A percentile compares a stretch with the other conserved stretches of the same genome.
Evolutionary conservation across 2,329 filamentous ascomycete species (phyloP).

Genomic region (Ustilaginoidea virens): DNA sequence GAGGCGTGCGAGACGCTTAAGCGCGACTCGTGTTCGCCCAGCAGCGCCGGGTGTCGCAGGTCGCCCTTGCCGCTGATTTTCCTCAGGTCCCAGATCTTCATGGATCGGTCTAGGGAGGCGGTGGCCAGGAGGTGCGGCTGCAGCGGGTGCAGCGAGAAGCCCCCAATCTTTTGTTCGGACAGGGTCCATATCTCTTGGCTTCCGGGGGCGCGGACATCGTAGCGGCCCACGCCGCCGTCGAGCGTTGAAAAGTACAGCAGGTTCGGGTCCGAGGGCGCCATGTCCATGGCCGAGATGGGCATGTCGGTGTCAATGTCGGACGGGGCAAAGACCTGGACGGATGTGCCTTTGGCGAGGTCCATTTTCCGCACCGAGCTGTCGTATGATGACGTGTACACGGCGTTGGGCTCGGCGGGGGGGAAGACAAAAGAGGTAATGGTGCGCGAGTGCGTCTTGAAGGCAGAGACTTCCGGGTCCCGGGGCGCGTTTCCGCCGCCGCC

Average conservation of each 20-base stretch:
- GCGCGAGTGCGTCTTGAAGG: slow-evolving; percentile 76
- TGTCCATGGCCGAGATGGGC: slow-evolving; percentile 72
- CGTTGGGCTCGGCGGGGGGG: slow-evolving; percentile 54
- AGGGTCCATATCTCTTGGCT: slow-evolving; percentile 55
- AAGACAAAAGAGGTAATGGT: slow-evolving; percentile 81
- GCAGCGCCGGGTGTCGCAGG: slow-evolving; percentile 44
- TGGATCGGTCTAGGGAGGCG: slow-evolving; percentile 72
- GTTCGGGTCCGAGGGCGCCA: slow-evolving; percentile 54
- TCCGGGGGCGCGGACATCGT: slow-evolving; percentile 54
- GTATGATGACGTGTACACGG: slow-evolving; percentile 76
- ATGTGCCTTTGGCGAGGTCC: slow-evolving; percentile 66
- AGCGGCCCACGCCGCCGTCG: slow-evolving; percentile 62
- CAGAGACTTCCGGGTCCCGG: slow-evolving; percentile 65
- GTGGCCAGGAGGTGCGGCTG: slow-evolving; percentile 76
- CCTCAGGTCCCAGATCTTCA: slow-evolving; percentile 86
- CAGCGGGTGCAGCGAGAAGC: slow-evolving; percentile 70
- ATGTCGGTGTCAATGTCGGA: slow-evolving; percentile 52
- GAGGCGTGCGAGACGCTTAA: slow-evolving; percentile 86
- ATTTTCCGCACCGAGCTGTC: slow-evolving; percentile 83
- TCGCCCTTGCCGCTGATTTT: slow-evolving; percentile 55
- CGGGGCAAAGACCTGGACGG: slow-evolving; percentile 69
- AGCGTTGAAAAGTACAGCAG: slow-evolving; percentile 78
- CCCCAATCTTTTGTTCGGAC: slow-evolving; percentile 88
- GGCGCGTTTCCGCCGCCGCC: slow-evolving; percentile 52
- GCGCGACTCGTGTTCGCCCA: slow-evolving; percentile 70